phyloP scores from a whole-genome alignment of 768 basidiomycete genomes.

The Sarcomyxa edulis region DNA sequence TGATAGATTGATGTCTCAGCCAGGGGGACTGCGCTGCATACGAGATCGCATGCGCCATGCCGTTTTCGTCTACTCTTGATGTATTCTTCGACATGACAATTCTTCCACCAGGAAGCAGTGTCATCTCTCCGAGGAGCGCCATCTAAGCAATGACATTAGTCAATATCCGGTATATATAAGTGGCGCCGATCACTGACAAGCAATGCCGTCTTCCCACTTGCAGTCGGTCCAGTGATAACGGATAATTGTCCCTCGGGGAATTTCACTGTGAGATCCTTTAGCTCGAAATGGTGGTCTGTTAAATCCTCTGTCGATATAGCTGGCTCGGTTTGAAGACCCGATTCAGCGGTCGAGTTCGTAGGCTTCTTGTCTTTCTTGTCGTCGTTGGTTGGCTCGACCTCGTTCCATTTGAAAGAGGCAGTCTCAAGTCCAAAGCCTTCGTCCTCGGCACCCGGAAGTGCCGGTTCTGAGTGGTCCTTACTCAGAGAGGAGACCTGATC shows the following conservation, averaged over 20 bases:
- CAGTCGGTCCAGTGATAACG: constrained; percentile 74
- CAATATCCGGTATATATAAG: no score
- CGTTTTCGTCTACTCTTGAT: constrained; percentile 52
- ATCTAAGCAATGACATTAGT: constrained; percentile 47
- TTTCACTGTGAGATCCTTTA: constrained; percentile 57
- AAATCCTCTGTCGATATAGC: no score
- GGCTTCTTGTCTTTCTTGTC: constrained; percentile 3
- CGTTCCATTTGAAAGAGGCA: constrained; percentile 60
- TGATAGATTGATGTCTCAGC: constrained; percentile 69
- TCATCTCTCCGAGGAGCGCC: constrained; percentile 73
- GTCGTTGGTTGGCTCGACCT: constrained; percentile 28
- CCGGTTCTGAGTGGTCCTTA: constrained; percentile 23
- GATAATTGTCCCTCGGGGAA: constrained; percentile 74
- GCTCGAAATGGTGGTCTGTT: constrained; percentile 54
- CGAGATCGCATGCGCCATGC: constrained; percentile 57
- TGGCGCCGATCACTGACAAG: constrained; percentile 47
- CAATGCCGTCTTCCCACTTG: constrained; percentile 78
- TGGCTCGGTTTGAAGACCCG: constrained; percentile 10
- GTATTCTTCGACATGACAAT: constrained; percentile 66
- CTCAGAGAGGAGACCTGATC: constrained; percentile 66
- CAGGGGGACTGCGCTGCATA: constrained; percentile 73
- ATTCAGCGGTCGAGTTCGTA: constrained; percentile 4
- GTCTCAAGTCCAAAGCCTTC: constrained; percentile 52
- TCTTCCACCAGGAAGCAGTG: constrained; percentile 39
- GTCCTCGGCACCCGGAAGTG: constrained; percentile 23